These are phyloP conservation scores for Acanthamoeba castellanii DNA, from an alignment of 208 protist genomes.

Conservation along the genomic window DNA sequence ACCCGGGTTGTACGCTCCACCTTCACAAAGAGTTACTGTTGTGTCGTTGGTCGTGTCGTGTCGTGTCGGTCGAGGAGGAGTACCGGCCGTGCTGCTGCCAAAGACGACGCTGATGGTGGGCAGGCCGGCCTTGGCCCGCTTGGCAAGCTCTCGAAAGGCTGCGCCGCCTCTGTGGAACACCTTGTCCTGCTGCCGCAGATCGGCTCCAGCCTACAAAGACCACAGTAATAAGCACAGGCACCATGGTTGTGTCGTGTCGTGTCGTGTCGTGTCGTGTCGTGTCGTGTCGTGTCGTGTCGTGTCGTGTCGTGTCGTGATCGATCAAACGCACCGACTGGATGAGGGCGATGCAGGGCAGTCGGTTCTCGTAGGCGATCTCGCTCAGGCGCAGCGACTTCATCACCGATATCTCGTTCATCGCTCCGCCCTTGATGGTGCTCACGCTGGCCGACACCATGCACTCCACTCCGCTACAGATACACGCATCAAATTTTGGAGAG, in stretches of 20 bases:
- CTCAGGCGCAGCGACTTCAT: slow-evolving; percentile 67
- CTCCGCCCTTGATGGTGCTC: slow-evolving; percentile 81
- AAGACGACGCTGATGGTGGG: slow-evolving; percentile 75
- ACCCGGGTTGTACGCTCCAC: slow-evolving; percentile 96
- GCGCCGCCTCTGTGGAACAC: slow-evolving; percentile 79
- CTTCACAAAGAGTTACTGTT: slow-evolving; percentile 94
- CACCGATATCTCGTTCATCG: slow-evolving; percentile 68
- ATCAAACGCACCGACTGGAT: slow-evolving; percentile 71
- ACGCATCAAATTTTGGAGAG: background rate
- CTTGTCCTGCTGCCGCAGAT: slow-evolving; percentile 80
- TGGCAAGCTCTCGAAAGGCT: slow-evolving; percentile 72
- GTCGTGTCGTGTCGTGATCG: background rate
- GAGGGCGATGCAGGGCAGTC: slow-evolving; percentile 71
- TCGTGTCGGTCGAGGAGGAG: too few relatives aligned
- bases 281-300: background rate
- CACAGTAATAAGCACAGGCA: background rate
- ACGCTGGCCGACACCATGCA: slow-evolving; percentile 78
- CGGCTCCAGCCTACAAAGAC: slow-evolving; percentile 69
- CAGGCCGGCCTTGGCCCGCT: slow-evolving; percentile 73
- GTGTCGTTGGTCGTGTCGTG: too few relatives aligned
- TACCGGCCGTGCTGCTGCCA: slow-evolving; percentile 70
- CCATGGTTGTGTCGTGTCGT: too few relatives aligned
- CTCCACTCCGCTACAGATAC: slow-evolving; percentile 72
- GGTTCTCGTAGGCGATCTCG: slow-evolving; percentile 78
- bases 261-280: too few relatives aligned